A percentile compares a stretch with the other conserved stretches of the same genome.
phyloP scores from a whole-genome alignment of 495 filamentous ascomycete species.

The Aspergillus ellipticus region DNA sequence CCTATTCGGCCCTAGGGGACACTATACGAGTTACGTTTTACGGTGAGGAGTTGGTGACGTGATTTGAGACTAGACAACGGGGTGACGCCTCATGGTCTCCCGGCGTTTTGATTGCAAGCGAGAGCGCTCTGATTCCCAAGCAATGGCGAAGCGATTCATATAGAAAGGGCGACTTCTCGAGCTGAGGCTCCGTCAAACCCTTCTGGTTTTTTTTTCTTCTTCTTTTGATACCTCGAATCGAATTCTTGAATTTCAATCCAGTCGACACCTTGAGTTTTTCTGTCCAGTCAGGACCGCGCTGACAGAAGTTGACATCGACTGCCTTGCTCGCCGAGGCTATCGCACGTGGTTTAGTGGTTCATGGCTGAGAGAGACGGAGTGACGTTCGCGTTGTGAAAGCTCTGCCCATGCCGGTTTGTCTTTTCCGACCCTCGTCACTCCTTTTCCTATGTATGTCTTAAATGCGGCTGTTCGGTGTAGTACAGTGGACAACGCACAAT shows the following conservation, averaged over 20 bases:
- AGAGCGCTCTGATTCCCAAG: background rate
- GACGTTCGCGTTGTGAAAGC: background rate
- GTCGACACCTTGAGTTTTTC: background rate
- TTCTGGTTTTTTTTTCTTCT: background rate
- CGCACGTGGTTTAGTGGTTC: background rate
- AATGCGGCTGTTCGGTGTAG: background rate
- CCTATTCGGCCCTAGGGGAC: background rate
- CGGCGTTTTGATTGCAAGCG: background rate
- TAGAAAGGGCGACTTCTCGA: background rate
- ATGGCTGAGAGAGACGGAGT: background rate
- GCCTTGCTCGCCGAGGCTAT: background rate
- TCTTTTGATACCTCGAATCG: background rate
- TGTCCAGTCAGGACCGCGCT: background rate
- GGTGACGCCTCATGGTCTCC: background rate
- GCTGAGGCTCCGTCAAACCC: background rate
- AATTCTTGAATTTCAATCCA: background rate
- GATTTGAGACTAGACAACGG: background rate
- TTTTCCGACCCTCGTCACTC: background rate
- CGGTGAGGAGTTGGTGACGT: background rate
- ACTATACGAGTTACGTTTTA: background rate
- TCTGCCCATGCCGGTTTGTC: background rate
- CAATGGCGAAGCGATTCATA: background rate
- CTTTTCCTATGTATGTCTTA: background rate
- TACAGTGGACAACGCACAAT: background rate
- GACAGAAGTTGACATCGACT: background rate